A percentile compares a stretch with the other conserved stretches of the same genome.
Conservation (phyloP, 148 eudicot species). For the Rhododendron williamsianum region DNA sequence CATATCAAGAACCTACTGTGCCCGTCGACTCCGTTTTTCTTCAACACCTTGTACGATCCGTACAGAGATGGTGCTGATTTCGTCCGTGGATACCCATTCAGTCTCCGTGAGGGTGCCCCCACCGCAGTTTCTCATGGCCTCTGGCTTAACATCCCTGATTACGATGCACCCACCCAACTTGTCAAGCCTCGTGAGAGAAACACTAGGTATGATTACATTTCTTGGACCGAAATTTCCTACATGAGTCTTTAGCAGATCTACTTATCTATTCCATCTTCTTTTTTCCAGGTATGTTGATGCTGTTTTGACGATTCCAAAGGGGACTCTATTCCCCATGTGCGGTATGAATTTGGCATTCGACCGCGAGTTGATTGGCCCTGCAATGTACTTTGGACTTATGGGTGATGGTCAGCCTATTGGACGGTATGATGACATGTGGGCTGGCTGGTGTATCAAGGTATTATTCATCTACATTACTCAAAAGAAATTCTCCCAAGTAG, state of each 20-base stretch:
- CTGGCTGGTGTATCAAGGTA: conserved; percentile 90
- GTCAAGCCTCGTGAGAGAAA: conserved; percentile 87
- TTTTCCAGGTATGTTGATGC: conserved; percentile 66
- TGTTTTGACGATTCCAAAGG: conserved; percentile 78
- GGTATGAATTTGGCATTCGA: conserved; percentile 79
- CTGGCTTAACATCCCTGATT: conserved; percentile 81
- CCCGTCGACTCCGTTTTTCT: conserved; percentile 78
- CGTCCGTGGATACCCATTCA: conserved; percentile 86
- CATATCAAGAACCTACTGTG: conserved; percentile 65
- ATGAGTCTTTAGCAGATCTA: neutral
- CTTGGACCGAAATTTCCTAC: neutral
- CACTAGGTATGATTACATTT: conserved; percentile 42
- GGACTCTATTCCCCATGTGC: conserved; percentile 83
- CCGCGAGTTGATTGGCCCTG: conserved; percentile 86
- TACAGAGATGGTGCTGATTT: conserved; percentile 75
- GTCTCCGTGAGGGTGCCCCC: conserved; percentile 70
- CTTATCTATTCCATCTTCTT: neutral
- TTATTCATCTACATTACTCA: neutral
- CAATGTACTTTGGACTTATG: conserved; percentile 92
- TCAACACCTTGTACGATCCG: conserved; percentile 84
- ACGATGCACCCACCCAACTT: conserved; percentile 91
- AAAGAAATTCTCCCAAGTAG: neutral
- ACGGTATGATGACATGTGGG: conserved; percentile 93
- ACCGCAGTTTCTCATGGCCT: conserved; percentile 90
- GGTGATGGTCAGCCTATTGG: conserved; percentile 93